A percentile compares a stretch with the other conserved stretches of the same genome.
Evolutionary conservation across 192 early-diverging fungal genomes (phyloP).

Genomic region (Mortierella alpina): DNA sequence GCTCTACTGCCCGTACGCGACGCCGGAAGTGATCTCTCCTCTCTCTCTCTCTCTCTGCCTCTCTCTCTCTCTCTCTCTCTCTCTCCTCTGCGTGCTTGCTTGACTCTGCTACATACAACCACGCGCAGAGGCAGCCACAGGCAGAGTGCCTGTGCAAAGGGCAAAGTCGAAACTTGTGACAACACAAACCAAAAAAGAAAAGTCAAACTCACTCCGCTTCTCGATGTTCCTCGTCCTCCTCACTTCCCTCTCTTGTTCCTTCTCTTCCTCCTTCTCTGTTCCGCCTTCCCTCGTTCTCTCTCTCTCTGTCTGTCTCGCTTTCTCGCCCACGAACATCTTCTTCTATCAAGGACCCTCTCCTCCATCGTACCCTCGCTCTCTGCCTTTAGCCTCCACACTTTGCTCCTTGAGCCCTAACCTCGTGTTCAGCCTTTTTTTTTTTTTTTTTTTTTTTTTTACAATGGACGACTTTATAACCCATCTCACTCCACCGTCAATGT

Average conservation of each 20-base stretch:
- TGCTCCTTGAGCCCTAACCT: background rate
- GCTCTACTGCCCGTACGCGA: too few relatives aligned
- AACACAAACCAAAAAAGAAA: too few relatives aligned
- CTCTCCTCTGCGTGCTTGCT: too few relatives aligned
- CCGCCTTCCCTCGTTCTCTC: background rate
- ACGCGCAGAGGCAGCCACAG: too few relatives aligned
- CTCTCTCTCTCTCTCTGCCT: too few relatives aligned
- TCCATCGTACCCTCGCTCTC: background rate
- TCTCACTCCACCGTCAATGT: slow-evolving; percentile 19
- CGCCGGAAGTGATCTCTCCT: too few relatives aligned
- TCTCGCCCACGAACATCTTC: background rate
- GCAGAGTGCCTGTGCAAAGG: too few relatives aligned
- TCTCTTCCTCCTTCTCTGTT: background rate
- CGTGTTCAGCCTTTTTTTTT: too few relatives aligned
- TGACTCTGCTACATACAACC: too few relatives aligned
- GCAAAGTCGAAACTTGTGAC: too few relatives aligned
- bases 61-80: too few relatives aligned
- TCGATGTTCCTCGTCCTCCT: background rate
- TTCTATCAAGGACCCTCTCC: background rate
- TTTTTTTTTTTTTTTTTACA: background rate
- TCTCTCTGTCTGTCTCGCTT: background rate
- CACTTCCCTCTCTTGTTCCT: background rate
- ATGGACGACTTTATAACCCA: slow-evolving; percentile 15
- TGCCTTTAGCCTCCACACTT: background rate
- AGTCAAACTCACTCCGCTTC: too few relatives aligned